Base-by-base conservation (phyloP, 2,329 filamentous ascomycete species). In the Aspergillus proliferans region DNA sequence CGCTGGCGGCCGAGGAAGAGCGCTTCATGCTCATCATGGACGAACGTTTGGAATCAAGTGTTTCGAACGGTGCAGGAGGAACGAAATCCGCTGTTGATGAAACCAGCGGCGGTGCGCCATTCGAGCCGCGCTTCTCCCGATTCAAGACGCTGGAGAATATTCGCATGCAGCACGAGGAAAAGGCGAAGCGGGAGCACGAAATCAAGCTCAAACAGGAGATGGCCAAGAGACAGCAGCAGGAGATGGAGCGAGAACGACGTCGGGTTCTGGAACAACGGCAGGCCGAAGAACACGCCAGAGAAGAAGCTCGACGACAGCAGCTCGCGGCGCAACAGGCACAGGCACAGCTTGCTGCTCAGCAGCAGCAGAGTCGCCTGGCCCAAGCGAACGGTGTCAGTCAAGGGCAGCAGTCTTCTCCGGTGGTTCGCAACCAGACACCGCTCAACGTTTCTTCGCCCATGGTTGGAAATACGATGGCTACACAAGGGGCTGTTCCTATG, bases 101-200 rank as follows among this genome's bases (percentile, higher is more conserved):
- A 7, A 83, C 88, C 53, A 81, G 83, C 34, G 85, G 82, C 18
- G 79, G 80, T 5, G 78, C 83, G n/a, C 79, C 85, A 3, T 94
- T 94, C 59, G 89, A 94, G 65, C 84, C 86, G 33, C 82, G 86
- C 24, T 96, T 97, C 65, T 90, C 93, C 58, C 83, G 87, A 34
- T 97, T 96, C 70, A 96, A 96, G 73, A 83, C 88, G 1, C 81
- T 98, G 40, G 88, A 89, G 50, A 87, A 88, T 50, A 95, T 96
- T 59, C 88, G 85, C 63, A 76, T 81, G 48, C 82, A 88, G 40
- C 85, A 89, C 52, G 83, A 84, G 22, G 88, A 94, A 65, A 86
- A 84, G 62, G 72, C 70, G 9, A 73, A 73, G 54, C 69, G 69
- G 14, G 73, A 76, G 41, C 70, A 74, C 22, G 74, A 76, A 51